Percentiles rank a stretch among this genome's conserved stretches.
Evolutionary conservation across 2,329 filamentous ascomycete genomes (phyloP).

Genomic region (Chaetomiaceae sp.): DNA sequence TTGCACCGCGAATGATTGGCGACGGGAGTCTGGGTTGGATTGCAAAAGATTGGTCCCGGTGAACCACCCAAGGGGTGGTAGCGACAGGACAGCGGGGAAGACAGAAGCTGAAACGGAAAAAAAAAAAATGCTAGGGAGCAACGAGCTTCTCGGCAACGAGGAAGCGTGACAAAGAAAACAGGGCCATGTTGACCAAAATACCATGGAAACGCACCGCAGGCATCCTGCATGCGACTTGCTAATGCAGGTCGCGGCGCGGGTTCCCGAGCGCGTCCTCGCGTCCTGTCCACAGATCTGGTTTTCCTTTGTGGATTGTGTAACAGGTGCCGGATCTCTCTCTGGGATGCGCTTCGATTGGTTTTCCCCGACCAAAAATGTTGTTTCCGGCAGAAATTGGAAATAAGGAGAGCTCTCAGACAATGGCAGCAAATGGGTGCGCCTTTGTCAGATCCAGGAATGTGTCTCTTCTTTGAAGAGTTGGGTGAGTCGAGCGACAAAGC

Average conservation of each 20-base stretch:
- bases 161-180: constrained; percentile 8
- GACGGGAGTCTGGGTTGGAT: constrained; percentile 8
- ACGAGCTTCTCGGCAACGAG: background rate
- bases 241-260: constrained; percentile 1
- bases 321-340: background rate
- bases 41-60: constrained; percentile 8
- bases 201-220: constrained; percentile 1
- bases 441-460: too few relatives aligned
- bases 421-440: background rate
- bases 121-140: background rate
- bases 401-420: background rate
- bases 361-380: constrained; percentile 1
- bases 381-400: background rate
- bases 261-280: constrained; percentile 4
- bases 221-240: constrained; percentile 8
- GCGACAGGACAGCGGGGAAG: constrained; percentile 1
- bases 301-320: constrained; percentile 8
- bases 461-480: too few relatives aligned
- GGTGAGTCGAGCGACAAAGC: too few relatives aligned
- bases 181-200: constrained; percentile 8
- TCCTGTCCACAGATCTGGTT: constrained; percentile 6
- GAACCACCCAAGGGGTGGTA: constrained; percentile 8
- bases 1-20: constrained; percentile 18
- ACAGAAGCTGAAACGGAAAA: constrained; percentile 6
- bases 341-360: constrained; percentile 2